Conservation (phyloP, 148 eudicot genomes). For the Silene conica region DNA sequence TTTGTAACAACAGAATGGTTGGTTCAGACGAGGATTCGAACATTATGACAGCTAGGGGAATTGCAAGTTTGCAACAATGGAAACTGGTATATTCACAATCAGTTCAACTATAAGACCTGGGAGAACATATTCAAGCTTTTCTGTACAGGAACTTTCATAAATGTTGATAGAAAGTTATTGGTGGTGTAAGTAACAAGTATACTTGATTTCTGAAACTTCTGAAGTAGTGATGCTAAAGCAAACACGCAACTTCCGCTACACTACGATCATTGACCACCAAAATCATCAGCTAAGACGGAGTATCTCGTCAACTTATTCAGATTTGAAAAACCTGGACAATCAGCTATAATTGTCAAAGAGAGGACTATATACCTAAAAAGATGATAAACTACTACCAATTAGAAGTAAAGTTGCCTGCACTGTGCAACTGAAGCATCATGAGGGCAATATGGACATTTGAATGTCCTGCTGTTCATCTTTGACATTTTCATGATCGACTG, state of each 20-base stretch:
- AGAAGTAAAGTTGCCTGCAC: conserved; percentile 48
- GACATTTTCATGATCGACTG: conserved; percentile 45
- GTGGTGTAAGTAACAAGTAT: background rate
- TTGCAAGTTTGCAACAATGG: no score
- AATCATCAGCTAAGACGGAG: background rate
- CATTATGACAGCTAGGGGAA: no score
- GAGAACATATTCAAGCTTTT: background rate
- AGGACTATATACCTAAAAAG: conserved; percentile 1
- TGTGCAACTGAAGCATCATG: conserved; percentile 31
- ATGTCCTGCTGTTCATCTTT: conserved; percentile 33
- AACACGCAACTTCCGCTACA: background rate
- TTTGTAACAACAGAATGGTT: no score
- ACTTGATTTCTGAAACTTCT: background rate
- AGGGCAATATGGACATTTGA: conserved; percentile 62
- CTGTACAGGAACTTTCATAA: background rate
- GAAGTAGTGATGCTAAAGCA: background rate
- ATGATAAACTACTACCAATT: conserved; percentile 13
- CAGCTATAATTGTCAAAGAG: background rate
- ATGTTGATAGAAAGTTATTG: background rate
- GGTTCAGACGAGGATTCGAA: no score
- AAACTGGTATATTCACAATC: no score
- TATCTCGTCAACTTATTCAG: background rate
- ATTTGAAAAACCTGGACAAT: background rate
- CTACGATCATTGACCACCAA: background rate
- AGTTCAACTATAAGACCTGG: background rate